Evolutionary conservation across 2,329 filamentous ascomycete species (phyloP).

Genomic region (Colletotrichum nymphaeae): DNA sequence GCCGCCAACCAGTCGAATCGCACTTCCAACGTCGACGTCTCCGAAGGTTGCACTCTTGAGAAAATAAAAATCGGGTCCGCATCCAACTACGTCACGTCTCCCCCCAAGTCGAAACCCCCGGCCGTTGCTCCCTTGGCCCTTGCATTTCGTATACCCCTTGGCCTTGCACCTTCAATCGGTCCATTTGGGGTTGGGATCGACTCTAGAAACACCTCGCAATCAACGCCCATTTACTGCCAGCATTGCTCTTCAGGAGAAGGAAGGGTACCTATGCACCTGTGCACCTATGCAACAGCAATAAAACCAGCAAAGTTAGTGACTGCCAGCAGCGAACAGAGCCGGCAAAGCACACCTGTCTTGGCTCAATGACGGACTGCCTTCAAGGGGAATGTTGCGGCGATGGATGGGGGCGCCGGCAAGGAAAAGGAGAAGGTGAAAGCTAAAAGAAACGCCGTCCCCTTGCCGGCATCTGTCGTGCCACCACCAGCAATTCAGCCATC

Average conservation of each 20-base stretch:
- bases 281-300: too few species aligned
- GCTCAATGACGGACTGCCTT: not conserved
- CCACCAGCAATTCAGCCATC: slow-evolving; percentile 20
- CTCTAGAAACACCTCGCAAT: slow-evolving; percentile 26
- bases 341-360: not conserved
- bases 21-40: not conserved
- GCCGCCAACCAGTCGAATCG: not conserved
- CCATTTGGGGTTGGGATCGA: slow-evolving; percentile 25
- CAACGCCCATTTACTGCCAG: slow-evolving; percentile 13
- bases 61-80: slow-evolving; percentile 28
- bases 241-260: slow-evolving; percentile 8
- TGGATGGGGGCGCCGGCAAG: slow-evolving; percentile 1
- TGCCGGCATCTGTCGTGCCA: slow-evolving; percentile 28
- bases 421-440: slow-evolving; percentile 30
- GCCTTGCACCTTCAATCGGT: slow-evolving; percentile 24
- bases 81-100: slow-evolving; percentile 36
- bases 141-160: slow-evolving; percentile 32
- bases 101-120: slow-evolving; percentile 29
- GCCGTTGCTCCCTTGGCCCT: slow-evolving; percentile 32
- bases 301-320: not conserved
- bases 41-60: slow-evolving; percentile 10
- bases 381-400: not conserved
- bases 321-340: not conserved
- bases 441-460: slow-evolving; percentile 28
- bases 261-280: not conserved